Evolutionary conservation across 176 grass and related monocot species (phyloP), one percentile per base, ranked within the genome.

Genomic region (Dactylis glomerata): DNA sequence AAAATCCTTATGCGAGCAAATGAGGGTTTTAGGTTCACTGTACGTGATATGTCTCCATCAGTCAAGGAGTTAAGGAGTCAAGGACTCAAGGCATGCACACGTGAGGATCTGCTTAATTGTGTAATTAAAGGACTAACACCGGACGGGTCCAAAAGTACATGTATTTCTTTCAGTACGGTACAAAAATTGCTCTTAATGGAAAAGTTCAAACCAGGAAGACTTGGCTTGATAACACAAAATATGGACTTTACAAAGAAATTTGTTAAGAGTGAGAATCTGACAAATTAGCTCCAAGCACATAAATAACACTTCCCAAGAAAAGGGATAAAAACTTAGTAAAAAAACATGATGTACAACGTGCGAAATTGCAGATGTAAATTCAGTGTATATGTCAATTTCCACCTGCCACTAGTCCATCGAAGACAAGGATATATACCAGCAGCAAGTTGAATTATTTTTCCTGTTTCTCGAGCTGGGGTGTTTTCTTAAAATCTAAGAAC

Each of bases 401-500:
- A 28, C 56, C 22, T 14, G 20, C 70, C 45, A 64, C 13, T 75
- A 50, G 30, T 34, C 30, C 11, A 73, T 51, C 41, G 12, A 74
- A 49, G 55, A 84, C 20, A 32, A 49, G 9, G 41, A 75, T 86
- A 46, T 24, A 75, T 31, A 45, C 68, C 78, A 81, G 28, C 85
- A 73, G 28, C 57, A 68, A 63, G 42, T 86, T 23, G 69, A 61
- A 23, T 13, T n/a, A 13, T 37, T 34, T 41, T 13, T 11, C 54
- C n/a, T 24, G 37, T 50, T 83, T 82, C 73, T 79, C 26, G 75
- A 90, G 57, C 28, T 1, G 72, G n/a, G 73, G 11, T 14, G 57
- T 9, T 83, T 41, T 45, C 82, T 84, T 84, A 65, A 52, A 84
- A 76, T 68, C 75, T 3, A 79, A 90, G 82, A 69, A 89, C 82